Conservation (phyloP, 2,329 filamentous ascomycete genomes). For the Epichloe gansuensis region DNA sequence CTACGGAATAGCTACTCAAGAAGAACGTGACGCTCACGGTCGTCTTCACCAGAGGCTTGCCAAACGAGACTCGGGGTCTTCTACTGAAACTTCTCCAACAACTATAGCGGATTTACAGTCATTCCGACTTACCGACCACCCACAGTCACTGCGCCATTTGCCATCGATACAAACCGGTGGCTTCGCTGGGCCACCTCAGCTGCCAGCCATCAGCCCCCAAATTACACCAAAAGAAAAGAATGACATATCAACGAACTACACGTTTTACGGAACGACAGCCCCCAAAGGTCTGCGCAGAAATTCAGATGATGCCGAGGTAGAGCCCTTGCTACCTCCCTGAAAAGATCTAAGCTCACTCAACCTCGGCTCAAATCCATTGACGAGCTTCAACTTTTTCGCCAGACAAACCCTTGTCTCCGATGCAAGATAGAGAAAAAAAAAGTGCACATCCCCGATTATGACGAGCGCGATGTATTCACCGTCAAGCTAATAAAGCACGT, state of each 20-base stretch:
- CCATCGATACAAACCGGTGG: constrained; percentile 3
- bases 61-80: constrained; percentile 35
- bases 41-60: constrained; percentile 28
- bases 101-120: constrained; percentile 1
- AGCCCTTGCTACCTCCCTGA: constrained; percentile 43
- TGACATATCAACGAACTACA: constrained; percentile 4
- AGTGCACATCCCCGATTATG: constrained; percentile 20
- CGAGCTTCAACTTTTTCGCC: constrained; percentile 38
- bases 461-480: background rate
- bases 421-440: constrained; percentile 35
- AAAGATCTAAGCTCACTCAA: constrained; percentile 39
- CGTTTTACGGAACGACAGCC: background rate
- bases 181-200: constrained; percentile 1
- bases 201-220: constrained; percentile 9
- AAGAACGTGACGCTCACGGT: constrained; percentile 40
- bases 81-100: constrained; percentile 15
- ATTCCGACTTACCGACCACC: background rate
- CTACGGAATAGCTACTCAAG: constrained; percentile 40
- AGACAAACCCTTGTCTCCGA: constrained; percentile 37
- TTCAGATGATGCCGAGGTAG: constrained; percentile 34
- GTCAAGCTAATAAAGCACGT: background rate
- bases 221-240: constrained; percentile 5
- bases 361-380: constrained; percentile 44
- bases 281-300: constrained; percentile 17
- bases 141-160: constrained; percentile 1